A percentile compares a stretch with the other conserved stretches of the same genome.
phyloP scores from a whole-genome alignment of 345 rosid genomes.

The Combretum micranthum region DNA sequence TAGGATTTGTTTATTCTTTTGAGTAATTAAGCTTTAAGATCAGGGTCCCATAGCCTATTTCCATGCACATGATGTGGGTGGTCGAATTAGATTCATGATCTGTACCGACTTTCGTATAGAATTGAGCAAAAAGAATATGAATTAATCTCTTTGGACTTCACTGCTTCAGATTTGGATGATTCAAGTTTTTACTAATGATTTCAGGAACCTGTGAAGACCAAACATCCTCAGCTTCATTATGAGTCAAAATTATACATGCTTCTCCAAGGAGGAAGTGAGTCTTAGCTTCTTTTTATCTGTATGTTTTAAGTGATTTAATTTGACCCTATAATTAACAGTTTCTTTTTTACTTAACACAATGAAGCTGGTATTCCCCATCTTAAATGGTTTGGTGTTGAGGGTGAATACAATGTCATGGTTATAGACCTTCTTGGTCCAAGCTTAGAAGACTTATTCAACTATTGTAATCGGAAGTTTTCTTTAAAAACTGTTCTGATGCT shows the following conservation, averaged over 20 bases:
- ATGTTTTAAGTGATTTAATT: background rate
- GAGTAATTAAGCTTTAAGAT: too few relatives aligned
- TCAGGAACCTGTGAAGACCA: conserved; percentile 84
- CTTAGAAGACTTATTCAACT: conserved; percentile 85
- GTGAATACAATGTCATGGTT: conserved; percentile 78
- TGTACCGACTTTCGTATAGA: too few relatives aligned
- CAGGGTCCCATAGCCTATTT: too few relatives aligned
- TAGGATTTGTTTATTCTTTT: too few relatives aligned
- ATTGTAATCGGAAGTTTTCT: conserved; percentile 68
- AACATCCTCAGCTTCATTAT: conserved; percentile 85
- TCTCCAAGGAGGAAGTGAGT: conserved; percentile 94
- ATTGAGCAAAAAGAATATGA: too few relatives aligned
- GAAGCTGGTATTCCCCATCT: conserved; percentile 87
- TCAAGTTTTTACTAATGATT: too few relatives aligned
- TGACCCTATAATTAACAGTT: background rate
- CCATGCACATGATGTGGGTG: too few relatives aligned
- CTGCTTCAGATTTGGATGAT: too few relatives aligned
- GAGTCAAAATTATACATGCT: conserved; percentile 83
- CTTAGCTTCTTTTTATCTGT: conserved; percentile 1
- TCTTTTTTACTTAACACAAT: conserved; percentile 6
- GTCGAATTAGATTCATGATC: too few relatives aligned
- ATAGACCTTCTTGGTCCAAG: conserved; percentile 95
- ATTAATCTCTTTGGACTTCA: too few relatives aligned
- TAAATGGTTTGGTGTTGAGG: conserved; percentile 89
- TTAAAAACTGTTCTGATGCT: conserved; percentile 88